Conservation (phyloP, 139 green algal species). For the Haematococcus sp. region DNA sequence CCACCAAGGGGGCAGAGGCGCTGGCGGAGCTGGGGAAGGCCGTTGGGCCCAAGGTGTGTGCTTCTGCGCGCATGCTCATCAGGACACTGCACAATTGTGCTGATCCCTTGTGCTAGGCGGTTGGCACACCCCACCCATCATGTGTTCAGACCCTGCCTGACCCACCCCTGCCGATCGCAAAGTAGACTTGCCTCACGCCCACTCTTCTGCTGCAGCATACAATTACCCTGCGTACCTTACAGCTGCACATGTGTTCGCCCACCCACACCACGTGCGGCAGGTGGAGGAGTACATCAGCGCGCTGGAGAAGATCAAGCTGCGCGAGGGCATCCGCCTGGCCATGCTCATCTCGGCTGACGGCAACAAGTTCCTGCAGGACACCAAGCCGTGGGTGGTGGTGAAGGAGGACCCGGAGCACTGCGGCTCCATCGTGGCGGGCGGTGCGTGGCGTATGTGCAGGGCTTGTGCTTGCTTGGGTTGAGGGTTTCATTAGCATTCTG, state of each 20-base stretch:
- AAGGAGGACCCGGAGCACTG: constrained; percentile 62
- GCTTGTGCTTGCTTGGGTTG: too few species aligned
- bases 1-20: constrained; percentile 32
- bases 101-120: too few species aligned
- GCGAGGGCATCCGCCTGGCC: constrained; percentile 60
- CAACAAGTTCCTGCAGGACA: constrained; percentile 87
- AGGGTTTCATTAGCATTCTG: neutral
- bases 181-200: too few species aligned
- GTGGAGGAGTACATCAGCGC: constrained; percentile 73
- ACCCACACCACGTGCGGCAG: constrained; percentile 19
- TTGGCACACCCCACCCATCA: too few species aligned
- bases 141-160: too few species aligned
- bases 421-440: constrained; percentile 55
- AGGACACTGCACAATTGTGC: too few species aligned
- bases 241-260: neutral
- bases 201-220: too few species aligned
- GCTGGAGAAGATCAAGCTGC: constrained; percentile 77
- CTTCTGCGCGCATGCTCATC: neutral
- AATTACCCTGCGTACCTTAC: neutral
- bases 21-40: constrained; percentile 50
- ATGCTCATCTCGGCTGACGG: constrained; percentile 72
- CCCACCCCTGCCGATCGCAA: too few species aligned
- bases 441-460: constrained; percentile 26
- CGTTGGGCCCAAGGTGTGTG: constrained; percentile 50
- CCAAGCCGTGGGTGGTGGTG: constrained; percentile 56